Conservation (phyloP, 2,329 filamentous ascomycete genomes). For the Diaporthe ilicicola region DNA sequence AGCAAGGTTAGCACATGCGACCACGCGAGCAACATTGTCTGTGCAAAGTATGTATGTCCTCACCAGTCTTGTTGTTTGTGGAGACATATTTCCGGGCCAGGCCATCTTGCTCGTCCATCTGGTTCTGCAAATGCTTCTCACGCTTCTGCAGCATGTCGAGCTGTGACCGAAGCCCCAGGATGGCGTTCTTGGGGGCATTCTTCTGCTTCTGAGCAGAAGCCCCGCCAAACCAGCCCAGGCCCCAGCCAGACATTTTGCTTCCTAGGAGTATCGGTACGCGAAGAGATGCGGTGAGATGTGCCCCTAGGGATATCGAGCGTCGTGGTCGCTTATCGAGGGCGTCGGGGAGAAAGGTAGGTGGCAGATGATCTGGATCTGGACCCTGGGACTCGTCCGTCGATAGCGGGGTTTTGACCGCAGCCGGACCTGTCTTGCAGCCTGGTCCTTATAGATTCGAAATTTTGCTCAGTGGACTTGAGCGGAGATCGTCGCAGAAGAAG, state of each 20-base stretch:
- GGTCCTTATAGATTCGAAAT: not conserved
- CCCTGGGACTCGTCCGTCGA: conserved; percentile 9
- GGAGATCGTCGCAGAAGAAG: not conserved
- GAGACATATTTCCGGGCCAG: conserved; percentile 89
- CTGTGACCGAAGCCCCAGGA: conserved; percentile 85
- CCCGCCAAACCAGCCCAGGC: conserved; percentile 92
- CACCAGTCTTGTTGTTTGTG: conserved; percentile 94
- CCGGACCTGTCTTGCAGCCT: not conserved
- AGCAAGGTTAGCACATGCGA: conserved; percentile 35
- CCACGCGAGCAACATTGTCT: not conserved
- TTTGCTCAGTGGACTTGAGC: not conserved
- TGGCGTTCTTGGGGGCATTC: conserved; percentile 96
- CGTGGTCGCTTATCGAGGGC: conserved; percentile 25
- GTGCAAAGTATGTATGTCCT: conserved; percentile 34
- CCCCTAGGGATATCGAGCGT: not conserved
- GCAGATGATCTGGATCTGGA: conserved; percentile 22
- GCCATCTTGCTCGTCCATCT: conserved; percentile 92
- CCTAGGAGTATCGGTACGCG: not conserved
- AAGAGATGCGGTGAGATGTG: not conserved
- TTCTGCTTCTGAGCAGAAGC: conserved; percentile 84
- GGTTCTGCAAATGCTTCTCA: conserved; percentile 87
- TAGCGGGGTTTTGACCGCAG: conserved; percentile 27
- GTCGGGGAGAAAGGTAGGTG: conserved; percentile 2
- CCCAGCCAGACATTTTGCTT: conserved; percentile 61
- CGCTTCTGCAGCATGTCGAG: conserved; percentile 98